Base-by-base conservation (phyloP, 768 basidiomycete species). In the Russula brevipes region DNA sequence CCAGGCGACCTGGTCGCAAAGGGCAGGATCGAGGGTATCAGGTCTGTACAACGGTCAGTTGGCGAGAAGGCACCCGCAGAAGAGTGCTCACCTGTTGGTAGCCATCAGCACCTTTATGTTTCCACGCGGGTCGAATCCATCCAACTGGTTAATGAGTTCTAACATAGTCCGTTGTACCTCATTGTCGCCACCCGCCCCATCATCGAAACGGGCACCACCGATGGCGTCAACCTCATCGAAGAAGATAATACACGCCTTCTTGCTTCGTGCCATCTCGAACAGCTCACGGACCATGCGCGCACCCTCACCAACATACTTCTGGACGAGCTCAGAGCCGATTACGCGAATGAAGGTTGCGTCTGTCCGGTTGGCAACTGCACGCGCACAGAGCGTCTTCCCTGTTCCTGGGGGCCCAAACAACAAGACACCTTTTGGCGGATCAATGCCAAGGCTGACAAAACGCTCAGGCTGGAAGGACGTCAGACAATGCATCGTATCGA, bases 21-120 rank as follows among this genome's bases (percentile, higher is more conserved):
- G 80, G 6, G 97, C 97, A 63, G 97, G 97, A 75, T 99, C 97
- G 51, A 99, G 83, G 1, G 97, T 98, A 75, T 99, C 97, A 19
- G 97, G 97, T 75, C 96, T 96, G 63, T 11, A n/a, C 5, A 51
- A 42, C 42, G 54, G 53, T 64, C 17, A 63, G 64, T 54, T 53
- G 54, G 38, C 49, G 19, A 45, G 36, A 51, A n/a, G 57, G 11
- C 38, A 19, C 51, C 5, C 36, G 58, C 12, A 44, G 61, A 61
- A 54, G 24, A 38, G n/a, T 39, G 73, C 82, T 65, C 57, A 91
- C 92, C 93, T 80, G 79, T 99, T 98, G 7, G 97, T 98, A 36
- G 97, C 97, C 97, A 99, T 99, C 61, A 99, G 81, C 24, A 99
- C 96, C 75, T 99, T 99, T 77, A 99, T 98, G 72, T 98, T 98